Conservation (phyloP, 331 rosid genomes). For the Malus hybrid region DNA sequence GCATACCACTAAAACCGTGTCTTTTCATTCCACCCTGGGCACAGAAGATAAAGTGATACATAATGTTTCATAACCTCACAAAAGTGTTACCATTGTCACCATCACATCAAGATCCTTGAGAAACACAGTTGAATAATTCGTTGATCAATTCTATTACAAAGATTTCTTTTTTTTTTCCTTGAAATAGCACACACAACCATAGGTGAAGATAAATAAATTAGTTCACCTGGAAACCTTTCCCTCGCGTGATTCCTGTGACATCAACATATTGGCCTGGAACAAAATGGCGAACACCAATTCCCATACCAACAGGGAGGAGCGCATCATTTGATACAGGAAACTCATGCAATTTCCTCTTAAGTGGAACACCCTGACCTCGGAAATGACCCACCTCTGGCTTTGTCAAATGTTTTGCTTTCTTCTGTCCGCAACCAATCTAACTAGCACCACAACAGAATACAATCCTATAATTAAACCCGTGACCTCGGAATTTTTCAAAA, state of each 20-base stretch:
- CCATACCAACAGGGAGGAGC: slow-evolving; percentile 87
- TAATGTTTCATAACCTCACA: neutral
- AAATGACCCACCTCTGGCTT: slow-evolving; percentile 97
- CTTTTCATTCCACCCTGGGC: slow-evolving; percentile 77
- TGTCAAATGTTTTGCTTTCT: slow-evolving; percentile 81
- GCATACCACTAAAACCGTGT: slow-evolving; percentile 43
- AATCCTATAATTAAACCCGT: slow-evolving; percentile 25
- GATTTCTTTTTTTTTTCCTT: neutral
- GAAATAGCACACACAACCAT: neutral
- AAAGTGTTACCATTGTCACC: neutral
- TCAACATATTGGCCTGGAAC: slow-evolving; percentile 95
- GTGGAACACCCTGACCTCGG: slow-evolving; percentile 93
- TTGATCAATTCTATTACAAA: neutral
- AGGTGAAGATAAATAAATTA: slow-evolving; percentile 1
- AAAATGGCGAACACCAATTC: slow-evolving; percentile 83
- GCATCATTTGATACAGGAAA: slow-evolving; percentile 93
- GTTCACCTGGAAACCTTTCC: slow-evolving; percentile 94
- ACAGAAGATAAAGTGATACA: neutral
- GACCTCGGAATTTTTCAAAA: neutral
- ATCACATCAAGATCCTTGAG: too few species aligned
- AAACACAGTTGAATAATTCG: neutral
- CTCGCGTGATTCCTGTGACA: slow-evolving; percentile 73
- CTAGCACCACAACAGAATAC: slow-evolving; percentile 53
- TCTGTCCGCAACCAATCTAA: slow-evolving; percentile 99
- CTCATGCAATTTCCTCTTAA: slow-evolving; percentile 81